Conservation (phyloP, 306 rosid genomes). For the Oemleria cerasiformis region DNA sequence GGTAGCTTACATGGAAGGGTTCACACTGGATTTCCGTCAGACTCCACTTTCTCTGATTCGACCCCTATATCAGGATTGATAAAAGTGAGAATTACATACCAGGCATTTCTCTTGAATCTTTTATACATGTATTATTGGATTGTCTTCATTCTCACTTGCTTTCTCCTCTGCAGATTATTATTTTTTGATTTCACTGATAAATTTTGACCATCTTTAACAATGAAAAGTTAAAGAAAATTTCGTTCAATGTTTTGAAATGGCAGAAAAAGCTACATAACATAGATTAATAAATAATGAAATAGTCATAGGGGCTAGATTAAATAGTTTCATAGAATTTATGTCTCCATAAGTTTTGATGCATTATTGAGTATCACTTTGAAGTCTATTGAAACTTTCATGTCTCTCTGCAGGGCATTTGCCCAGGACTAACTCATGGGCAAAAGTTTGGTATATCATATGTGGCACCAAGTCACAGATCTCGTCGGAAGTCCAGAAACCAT, state of each 20-base stretch:
- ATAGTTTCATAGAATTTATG: not conserved
- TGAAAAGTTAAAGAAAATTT: no score
- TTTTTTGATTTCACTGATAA: not conserved
- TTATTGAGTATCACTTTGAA: not conserved
- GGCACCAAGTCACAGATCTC: constrained; percentile 32
- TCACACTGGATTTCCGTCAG: constrained; percentile 38
- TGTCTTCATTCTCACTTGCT: constrained; percentile 5
- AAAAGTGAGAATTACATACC: constrained; percentile 48
- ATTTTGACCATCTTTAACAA: no score
- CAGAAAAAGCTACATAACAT: not conserved
- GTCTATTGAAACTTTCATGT: constrained; percentile 21
- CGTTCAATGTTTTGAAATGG: not conserved
- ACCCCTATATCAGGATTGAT: constrained; percentile 57
- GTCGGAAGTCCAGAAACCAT: constrained; percentile 31
- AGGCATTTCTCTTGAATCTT: not conserved
- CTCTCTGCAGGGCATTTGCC: constrained; percentile 77
- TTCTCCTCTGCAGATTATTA: constrained; percentile 1
- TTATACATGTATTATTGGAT: not conserved
- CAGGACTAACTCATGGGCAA: constrained; percentile 74
- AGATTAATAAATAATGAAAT: not conserved
- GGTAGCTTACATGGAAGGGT: constrained; percentile 41
- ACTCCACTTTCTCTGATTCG: constrained; percentile 44
- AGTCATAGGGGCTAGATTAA: not conserved
- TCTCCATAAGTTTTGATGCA: not conserved
- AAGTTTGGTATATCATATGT: constrained; percentile 58